Base-by-base conservation (phyloP, 2,329 filamentous ascomycete genomes). In the Myriangium duriaei region DNA sequence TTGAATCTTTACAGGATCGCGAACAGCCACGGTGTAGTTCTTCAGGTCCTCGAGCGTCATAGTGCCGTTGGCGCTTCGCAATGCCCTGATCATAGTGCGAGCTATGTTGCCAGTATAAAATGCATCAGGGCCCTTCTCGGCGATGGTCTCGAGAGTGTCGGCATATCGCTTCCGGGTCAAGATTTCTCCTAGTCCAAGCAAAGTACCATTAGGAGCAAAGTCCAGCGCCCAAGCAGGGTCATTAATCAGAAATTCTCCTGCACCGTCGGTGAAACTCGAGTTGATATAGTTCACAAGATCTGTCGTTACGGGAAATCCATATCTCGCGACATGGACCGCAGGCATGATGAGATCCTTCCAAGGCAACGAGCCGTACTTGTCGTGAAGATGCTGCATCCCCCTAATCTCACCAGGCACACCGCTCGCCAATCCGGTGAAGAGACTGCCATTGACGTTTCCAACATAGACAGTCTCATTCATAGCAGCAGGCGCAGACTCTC, bases 91-190 rank as follows among this genome's bases (percentile, higher is more conserved):
- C 40, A 79, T 87, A 1, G 78, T 73, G 48, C 84, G 64, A 16
- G 86, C 80, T 28, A 87, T 75, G 1, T 73, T 61, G 1, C 83
- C 83, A 0, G 60, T 63, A 55, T 91, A 88, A 50, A 88, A 87
- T 1, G 70, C 73, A 42, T 47, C 26, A 24, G 47, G 83, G 0
- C 88, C 88, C 21, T 78, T 49, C 3, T 76, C 61, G 1, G 83
- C 84, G 46, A 96, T 85, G 1, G 68, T 72, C 52, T 88, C 76
- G 1, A 96, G 69, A 0, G 86, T 84, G 43, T 83, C 54, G 48
- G 83, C 86, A 53, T 87, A 93, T 41, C 87, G 72, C 51, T 78
- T 81, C 31, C 87, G 69, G 0, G 80, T 87, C 51, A 96, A 85
- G 0, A 60, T 79, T 34, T 93, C 83, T 12, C 83, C 84, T 2